A percentile compares a stretch with the other conserved stretches of the same genome.
phyloP scores from a whole-genome alignment of 129 eudicot genomes.

The Centrapalus pauciflorus region DNA sequence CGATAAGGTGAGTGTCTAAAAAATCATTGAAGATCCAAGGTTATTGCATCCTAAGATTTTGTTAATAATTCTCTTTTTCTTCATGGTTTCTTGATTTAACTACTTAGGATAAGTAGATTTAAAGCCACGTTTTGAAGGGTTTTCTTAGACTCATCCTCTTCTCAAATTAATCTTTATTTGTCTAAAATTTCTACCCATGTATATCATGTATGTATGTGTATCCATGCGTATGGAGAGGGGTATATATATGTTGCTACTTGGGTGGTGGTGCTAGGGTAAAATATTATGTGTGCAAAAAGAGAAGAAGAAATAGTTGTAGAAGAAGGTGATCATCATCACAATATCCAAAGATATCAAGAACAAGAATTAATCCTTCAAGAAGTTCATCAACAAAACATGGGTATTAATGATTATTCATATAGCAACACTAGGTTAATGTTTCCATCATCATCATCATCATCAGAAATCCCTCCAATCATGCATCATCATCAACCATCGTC shows the following conservation, averaged over 20 bases:
- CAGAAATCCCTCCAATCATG: slow-evolving; percentile 49
- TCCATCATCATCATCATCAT: slow-evolving; percentile 35
- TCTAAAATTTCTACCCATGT: slow-evolving; percentile 14
- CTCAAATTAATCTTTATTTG: not conserved
- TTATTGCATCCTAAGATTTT: slow-evolving; percentile 7
- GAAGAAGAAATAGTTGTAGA: slow-evolving; percentile 40
- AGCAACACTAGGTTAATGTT: slow-evolving; percentile 35
- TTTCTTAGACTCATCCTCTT: not conserved
- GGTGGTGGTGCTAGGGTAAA: slow-evolving; percentile 7
- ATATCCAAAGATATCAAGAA: slow-evolving; percentile 38
- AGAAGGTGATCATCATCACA: slow-evolving; percentile 23
- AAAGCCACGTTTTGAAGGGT: slow-evolving; percentile 11
- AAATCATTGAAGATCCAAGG: slow-evolving; percentile 23
- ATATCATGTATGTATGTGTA: not conserved
- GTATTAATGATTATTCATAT: slow-evolving; percentile 30
- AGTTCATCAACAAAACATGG: slow-evolving; percentile 52
- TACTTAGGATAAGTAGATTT: not conserved
- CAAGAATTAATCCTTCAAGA: slow-evolving; percentile 33
- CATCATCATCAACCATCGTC: slow-evolving; percentile 36
- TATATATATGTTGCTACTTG: not conserved
- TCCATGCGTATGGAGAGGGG: slow-evolving; percentile 3
- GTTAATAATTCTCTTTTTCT: slow-evolving; percentile 12
- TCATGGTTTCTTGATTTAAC: slow-evolving; percentile 8
- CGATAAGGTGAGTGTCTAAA: not conserved
- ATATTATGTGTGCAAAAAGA: slow-evolving; percentile 32